Base-by-base conservation (phyloP, 495 filamentous ascomycete species). In the Evernia prunastri region DNA sequence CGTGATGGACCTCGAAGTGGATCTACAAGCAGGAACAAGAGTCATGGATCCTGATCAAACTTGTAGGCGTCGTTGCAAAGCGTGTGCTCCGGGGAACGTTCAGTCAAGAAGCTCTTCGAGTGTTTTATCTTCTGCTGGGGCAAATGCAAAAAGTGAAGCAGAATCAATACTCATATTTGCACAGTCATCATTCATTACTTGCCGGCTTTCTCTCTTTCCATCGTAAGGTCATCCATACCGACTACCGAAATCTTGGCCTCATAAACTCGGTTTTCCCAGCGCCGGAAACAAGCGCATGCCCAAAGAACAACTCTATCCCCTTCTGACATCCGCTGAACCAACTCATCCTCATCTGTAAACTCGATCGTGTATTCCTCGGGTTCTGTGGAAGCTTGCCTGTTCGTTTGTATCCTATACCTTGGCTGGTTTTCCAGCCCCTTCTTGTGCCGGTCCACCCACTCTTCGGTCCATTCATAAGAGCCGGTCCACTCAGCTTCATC, bases 221-320 rank as follows among this genome's bases (percentile, higher is more conserved):
- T 49, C 29, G n/a, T 37, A 6, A 66, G 39, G 54, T 69, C 60
- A 42, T 69, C 67, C 23, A 66, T 18, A 18, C 83, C 89, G 65
- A 82, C 87, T 25, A 89, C 79, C 56, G 83, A 77, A 47, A 89
- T 78, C 64, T 78, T 73, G n/a, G 84, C 78, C 17, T 75, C 72
- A 39, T 84, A 67, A 12, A 89, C 76, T 59, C 77, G 61, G 61
- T 90, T 90, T 1, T 37, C 36, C 88, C 88, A 90, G 0, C 77
- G 82, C 0, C 75, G 76, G 68, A 87, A 91, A 59, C 85, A 77
- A 1, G 86, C 80, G 60, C 82, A 80, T 7, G 75, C 86, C 85
- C 86, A 88, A 25, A 91, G 69, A 4, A 83, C 83, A 43, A 90
- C 75, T 18, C 83, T 77, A 72, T 91, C 87, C 0, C 87, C 88